Evolutionary conservation across 164 flowering plant genomes (phyloP).

Genomic region (Umbellularia californica): DNA sequence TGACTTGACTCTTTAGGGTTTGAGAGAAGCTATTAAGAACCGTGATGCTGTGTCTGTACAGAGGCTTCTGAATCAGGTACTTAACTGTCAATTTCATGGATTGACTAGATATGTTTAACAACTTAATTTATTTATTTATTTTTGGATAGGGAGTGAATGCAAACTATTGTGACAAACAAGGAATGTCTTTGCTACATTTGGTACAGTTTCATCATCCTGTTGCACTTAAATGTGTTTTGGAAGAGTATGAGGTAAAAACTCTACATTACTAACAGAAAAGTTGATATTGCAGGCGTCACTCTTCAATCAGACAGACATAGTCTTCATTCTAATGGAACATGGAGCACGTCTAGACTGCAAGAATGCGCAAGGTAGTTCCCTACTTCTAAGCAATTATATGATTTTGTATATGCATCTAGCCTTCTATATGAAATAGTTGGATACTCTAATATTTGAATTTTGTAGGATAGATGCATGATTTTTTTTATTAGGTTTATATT

Average conservation of each 20-base stretch:
- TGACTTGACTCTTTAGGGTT: slow-evolving; percentile 46
- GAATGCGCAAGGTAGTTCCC: slow-evolving; percentile 76
- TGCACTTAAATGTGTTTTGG: background rate
- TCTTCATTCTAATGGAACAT: slow-evolving; percentile 76
- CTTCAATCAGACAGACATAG: slow-evolving; percentile 84
- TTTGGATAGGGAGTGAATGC: slow-evolving; percentile 88
- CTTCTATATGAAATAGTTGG: background rate
- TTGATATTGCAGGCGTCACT: slow-evolving; percentile 69
- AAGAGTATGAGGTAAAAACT: background rate
- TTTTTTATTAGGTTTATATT: too few relatives aligned
- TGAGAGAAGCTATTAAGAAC: slow-evolving; percentile 93
- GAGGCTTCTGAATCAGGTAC: slow-evolving; percentile 77
- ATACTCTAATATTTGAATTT: background rate
- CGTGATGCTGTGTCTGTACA: slow-evolving; percentile 60
- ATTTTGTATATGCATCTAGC: background rate
- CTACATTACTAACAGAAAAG: background rate
- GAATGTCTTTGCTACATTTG: slow-evolving; percentile 82
- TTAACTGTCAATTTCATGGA: background rate
- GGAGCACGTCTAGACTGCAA: slow-evolving; percentile 72
- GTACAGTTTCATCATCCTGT: slow-evolving; percentile 34
- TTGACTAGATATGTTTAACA: background rate
- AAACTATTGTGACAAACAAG: slow-evolving; percentile 91
- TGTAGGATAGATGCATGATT: background rate
- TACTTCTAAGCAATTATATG: background rate
- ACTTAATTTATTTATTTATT: slow-evolving; percentile 5